Base-by-base conservation (phyloP, 192 early-diverging fungal species). In the Allomyces macrogynus region DNA sequence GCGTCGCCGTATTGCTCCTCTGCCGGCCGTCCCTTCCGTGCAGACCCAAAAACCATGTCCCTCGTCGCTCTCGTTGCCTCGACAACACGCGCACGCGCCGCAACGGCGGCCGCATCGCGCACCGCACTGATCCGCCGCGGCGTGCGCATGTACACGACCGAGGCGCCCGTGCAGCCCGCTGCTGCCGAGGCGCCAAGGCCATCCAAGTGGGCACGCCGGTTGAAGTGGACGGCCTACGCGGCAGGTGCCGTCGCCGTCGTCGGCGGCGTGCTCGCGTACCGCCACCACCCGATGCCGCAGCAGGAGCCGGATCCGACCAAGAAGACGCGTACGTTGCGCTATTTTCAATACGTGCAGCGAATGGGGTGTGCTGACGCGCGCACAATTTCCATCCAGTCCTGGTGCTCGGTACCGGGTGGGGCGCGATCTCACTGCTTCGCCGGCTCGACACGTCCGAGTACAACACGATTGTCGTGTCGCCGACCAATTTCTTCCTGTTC, bases 401-500 rank as follows among this genome's bases (percentile, higher is more conserved):
- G 49, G 49, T 57, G 1, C 49, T 57, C 16, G 49, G 49, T 14
- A 57, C 49, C 16, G 49, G 49, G 9, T 57, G 49, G 49, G 49
- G 49, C 49, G 49, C 49, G 4, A n/a, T 57, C 16, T 57, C 49
- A 16, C 49, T 57, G 1, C 49, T 57, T 7, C 49, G 20, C 16
- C 49, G 49, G 49, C 12, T 57, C 49, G 49, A 57, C 49, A 57
- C 49, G 49, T 57, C 49, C 49, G 49, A 57, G 49, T 57, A 57
- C 49, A 57, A 57, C 49, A 57, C 49, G 75, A 70, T 84, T 3
- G 76, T 88, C 2, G 82, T 89, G 14, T 86, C 83, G 23, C 88
- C 90, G 64, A 78, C 88, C 65, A 92, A 91, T 77, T 95, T 92
- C 74, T 95, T 95, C 72, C 75, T 95, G 66, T 84, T 83, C 73